phyloP scores from a whole-genome alignment of 305 asterid species.

The Withania somnifera region DNA sequence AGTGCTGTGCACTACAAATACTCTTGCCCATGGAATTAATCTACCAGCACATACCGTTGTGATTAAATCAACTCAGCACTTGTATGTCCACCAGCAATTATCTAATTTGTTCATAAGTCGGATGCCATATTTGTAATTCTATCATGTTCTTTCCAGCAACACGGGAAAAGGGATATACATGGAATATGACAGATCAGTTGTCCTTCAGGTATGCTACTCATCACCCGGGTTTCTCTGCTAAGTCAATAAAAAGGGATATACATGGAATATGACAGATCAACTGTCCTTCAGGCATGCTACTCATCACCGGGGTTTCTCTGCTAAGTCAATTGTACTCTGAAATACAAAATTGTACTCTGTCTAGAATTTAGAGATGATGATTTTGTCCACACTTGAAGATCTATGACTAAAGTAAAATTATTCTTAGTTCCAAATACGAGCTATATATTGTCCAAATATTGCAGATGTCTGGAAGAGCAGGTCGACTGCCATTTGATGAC shows the following conservation, averaged over 20 bases:
- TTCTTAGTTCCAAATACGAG: background rate
- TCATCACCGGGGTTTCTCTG: constrained; percentile 1
- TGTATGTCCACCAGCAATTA: constrained; percentile 34
- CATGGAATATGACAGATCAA: constrained; percentile 92
- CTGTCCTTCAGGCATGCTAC: constrained; percentile 66
- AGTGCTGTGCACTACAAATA: constrained; percentile 87
- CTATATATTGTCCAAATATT: constrained; percentile 7
- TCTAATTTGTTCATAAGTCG: background rate
- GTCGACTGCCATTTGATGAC: constrained; percentile 98
- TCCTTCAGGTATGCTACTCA: constrained; percentile 58
- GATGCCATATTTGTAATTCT: constrained; percentile 1
- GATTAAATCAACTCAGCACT: constrained; percentile 89
- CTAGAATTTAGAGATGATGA: background rate
- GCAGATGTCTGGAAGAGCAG: constrained; percentile 99
- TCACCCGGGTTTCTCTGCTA: background rate
- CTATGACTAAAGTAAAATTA: background rate
- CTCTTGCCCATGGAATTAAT: constrained; percentile 95
- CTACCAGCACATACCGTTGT: constrained; percentile 98
- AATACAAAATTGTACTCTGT: background rate
- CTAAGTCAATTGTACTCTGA: background rate
- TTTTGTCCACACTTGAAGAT: constrained; percentile 7
- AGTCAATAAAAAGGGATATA: constrained; percentile 52
- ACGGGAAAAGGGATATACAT: constrained; percentile 85
- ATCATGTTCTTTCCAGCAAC: constrained; percentile 45
- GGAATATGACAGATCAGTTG: constrained; percentile 92